A percentile compares a stretch with the other conserved stretches of the same genome.
phyloP scores from a whole-genome alignment of 1,284 basidiomycete genomes.

The Pseudozyma pruni region DNA sequence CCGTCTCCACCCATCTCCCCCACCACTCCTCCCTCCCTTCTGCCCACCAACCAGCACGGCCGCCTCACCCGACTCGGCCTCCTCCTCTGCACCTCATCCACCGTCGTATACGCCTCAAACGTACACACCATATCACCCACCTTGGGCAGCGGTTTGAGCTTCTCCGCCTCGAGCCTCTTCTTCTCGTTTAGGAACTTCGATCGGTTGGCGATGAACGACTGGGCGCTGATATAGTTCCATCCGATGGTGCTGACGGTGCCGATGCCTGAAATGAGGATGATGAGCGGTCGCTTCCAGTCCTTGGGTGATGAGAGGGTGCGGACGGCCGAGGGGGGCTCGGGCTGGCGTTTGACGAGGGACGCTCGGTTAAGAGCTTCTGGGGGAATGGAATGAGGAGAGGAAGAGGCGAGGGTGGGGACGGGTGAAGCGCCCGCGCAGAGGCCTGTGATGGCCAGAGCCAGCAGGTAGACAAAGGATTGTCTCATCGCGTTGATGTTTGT shows the following conservation, averaged over 20 bases:
- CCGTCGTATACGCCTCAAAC: constrained; percentile 22
- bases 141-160: constrained; percentile 13
- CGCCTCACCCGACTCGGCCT: constrained; percentile 8
- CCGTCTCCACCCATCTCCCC: no score
- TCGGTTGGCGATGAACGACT: constrained; percentile 23
- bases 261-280: constrained; percentile 9
- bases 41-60: constrained; percentile 21
- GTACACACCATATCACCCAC: constrained; percentile 31
- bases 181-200: neutral
- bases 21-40: neutral
- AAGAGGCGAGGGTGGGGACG: neutral
- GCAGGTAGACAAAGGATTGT: constrained; percentile 4
- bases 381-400: neutral
- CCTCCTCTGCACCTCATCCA: constrained; percentile 25
- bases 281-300: constrained; percentile 36
- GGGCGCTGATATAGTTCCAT: constrained; percentile 29
- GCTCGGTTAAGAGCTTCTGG: neutral
- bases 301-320: neutral
- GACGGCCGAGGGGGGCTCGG: neutral
- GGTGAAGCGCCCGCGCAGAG: constrained; percentile 18
- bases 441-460: constrained; percentile 7
- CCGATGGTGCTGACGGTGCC: constrained; percentile 18
- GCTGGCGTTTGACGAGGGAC: constrained; percentile 1
- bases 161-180: constrained; percentile 15
- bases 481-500: constrained; percentile 17